Base-by-base conservation (phyloP, 2,329 filamentous ascomycete genomes). In the Xylariales sp. region DNA sequence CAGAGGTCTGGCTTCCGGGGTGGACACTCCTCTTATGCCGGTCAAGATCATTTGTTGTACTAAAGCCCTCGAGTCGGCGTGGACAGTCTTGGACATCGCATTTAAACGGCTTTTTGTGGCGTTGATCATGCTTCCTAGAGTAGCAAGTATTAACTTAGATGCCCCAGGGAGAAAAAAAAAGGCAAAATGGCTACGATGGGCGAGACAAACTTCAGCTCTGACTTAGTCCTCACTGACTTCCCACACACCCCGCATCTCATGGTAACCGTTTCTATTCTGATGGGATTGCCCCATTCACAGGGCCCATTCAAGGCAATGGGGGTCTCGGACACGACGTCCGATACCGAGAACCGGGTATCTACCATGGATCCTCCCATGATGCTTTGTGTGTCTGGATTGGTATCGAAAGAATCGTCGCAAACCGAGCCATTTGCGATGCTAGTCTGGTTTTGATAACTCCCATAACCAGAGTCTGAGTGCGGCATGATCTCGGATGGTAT, bases 31-130 rank as follows among this genome's bases (percentile, higher is more conserved):
- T 89, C 73, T 86, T 89, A 77, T 97, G 94, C 60, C 94, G 85
- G n/a, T 91, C 87, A 12, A 95, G 87, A 74, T 97, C 94, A 76
- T 97, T 97, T 18, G 82, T 79, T 0, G 93, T 97, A 18, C 90
- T 90, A 74, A 97, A 97, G 0, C 93, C 93, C 69, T 87, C 83
- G 5, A 78, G 81, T 18, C 88, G 83, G 18, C 89, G 84, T 32
- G 75, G 71, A 77, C 93, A 97, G 4, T 81, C 81, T 0, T 77
- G 70, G 30, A 87, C 79, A 3, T 83, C 75, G 75, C 94, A 97
- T 65, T 80, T 85, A 76, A 86, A 88, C 0, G 89, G 87, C 72
- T 91, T 94, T 1, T 81, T 83, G 77, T 97, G 93, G 56, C 90
- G 89, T 23, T 90, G 84, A 53, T 83, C 79, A 74, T 97, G 93